Percentiles rank a stretch among this genome's conserved stretches.
Conservation (phyloP, 768 basidiomycete species). For the Lactifluus hygrophoroides region DNA sequence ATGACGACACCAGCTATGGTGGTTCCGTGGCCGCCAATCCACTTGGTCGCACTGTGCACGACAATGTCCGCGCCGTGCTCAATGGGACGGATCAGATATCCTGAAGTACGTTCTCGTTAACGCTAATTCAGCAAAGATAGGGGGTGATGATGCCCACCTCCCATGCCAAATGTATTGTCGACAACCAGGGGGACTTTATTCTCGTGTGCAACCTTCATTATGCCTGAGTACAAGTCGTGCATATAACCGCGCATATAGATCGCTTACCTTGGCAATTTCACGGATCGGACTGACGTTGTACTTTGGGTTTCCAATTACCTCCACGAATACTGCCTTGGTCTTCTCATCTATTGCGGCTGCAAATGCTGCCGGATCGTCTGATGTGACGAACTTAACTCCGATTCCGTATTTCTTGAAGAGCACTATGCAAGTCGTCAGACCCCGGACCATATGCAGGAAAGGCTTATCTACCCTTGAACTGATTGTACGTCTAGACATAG, state of each 20-base stretch:
- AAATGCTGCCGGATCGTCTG: slow-evolving; percentile 48
- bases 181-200: slow-evolving; percentile 71
- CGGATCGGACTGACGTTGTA: slow-evolving; percentile 60
- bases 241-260: background rate
- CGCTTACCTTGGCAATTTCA: slow-evolving; percentile 52
- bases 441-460: background rate
- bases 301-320: slow-evolving; percentile 75
- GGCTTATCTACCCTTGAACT: slow-evolving; percentile 48
- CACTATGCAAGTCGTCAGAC: slow-evolving; percentile 31
- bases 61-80: slow-evolving; percentile 73
- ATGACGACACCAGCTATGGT: slow-evolving; percentile 71
- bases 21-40: slow-evolving; percentile 78
- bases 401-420: slow-evolving; percentile 65
- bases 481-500: slow-evolving; percentile 51
- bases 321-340: slow-evolving; percentile 70
- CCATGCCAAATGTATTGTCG: slow-evolving; percentile 74
- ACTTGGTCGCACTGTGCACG: slow-evolving; percentile 76
- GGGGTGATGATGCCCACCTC: slow-evolving; percentile 29
- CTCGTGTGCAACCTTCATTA: slow-evolving; percentile 53
- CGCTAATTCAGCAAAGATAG: background rate
- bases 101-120: slow-evolving; percentile 10
- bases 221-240: background rate
- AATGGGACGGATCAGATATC: slow-evolving; percentile 61
- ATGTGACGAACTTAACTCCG: slow-evolving; percentile 51
- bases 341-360: slow-evolving; percentile 63